phyloP scores from a whole-genome alignment of 441 rosid species.

The Euphorbia celastroides region DNA sequence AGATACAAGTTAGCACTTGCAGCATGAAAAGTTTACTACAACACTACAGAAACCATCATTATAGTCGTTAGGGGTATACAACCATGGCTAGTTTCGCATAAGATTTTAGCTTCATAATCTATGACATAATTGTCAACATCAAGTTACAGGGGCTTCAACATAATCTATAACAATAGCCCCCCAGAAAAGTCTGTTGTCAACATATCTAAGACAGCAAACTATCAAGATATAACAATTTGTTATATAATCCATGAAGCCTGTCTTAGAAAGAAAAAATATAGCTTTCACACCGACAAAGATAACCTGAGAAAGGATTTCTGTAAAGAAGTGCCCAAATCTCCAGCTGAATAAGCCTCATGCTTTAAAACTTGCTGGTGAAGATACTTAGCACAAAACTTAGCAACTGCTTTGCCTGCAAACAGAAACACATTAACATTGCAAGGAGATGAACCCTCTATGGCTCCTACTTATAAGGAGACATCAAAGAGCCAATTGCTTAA shows the following conservation, averaged over 20 bases:
- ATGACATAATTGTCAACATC: neutral
- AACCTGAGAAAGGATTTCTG: slow-evolving; percentile 80
- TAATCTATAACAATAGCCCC: neutral
- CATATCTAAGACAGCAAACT: neutral
- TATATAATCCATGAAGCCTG: neutral
- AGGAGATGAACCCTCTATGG: neutral
- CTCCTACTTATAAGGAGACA: neutral
- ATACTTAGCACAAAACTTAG: slow-evolving; percentile 86
- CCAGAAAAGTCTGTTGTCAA: neutral
- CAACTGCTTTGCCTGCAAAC: slow-evolving; percentile 72
- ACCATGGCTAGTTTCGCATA: neutral
- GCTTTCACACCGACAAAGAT: slow-evolving; percentile 2
- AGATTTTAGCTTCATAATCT: neutral
- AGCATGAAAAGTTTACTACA: neutral
- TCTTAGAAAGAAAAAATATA: neutral
- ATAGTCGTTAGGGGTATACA: neutral
- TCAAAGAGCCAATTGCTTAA: neutral
- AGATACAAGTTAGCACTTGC: slow-evolving; percentile 1
- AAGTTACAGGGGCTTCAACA: neutral
- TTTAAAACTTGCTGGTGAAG: slow-evolving; percentile 78
- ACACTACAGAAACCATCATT: neutral
- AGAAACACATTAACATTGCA: neutral
- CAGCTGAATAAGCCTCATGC: slow-evolving; percentile 63
- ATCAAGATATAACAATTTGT: neutral
- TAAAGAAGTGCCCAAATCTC: slow-evolving; percentile 63